A percentile compares a stretch with the other conserved stretches of the same genome.
These are phyloP conservation scores for Blastobotrys terrestris DNA, from an alignment of 805 yeast species.

Conservation along the genomic window DNA sequence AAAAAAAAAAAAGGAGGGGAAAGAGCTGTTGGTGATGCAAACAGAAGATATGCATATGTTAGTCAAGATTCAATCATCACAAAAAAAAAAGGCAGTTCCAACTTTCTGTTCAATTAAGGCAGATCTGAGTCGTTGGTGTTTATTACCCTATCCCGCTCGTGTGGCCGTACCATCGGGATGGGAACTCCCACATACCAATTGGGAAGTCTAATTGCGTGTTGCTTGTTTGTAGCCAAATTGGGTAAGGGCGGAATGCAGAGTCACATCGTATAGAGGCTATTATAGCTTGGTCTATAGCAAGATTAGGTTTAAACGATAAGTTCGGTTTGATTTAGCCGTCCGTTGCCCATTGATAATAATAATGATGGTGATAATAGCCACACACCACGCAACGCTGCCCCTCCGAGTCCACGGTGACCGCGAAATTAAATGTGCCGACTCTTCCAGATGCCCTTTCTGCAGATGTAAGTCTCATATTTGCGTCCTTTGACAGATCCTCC, in stretches of 20 bases:
- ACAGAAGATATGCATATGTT: no score
- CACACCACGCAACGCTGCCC: no score
- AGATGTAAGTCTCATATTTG: neutral
- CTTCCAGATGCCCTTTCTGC: neutral
- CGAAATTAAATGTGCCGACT: neutral
- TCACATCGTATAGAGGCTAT: no score
- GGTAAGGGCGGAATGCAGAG: neutral
- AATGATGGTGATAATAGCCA: no score
- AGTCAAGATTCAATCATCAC: no score
- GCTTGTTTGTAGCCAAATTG: neutral
- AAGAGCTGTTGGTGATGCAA: neutral
- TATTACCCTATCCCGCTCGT: neutral
- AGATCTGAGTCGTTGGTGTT: neutral
- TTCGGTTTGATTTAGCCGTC: no score
- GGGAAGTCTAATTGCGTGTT: neutral
- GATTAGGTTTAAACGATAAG: no score
- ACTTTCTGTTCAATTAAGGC: neutral
- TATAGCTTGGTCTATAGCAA: no score
- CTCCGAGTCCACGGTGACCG: no score
- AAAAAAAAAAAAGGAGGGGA: neutral
- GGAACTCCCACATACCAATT: neutral
- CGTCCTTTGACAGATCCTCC: neutral
- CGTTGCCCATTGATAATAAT: no score
- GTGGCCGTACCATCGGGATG: neutral
- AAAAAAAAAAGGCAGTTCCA: no score